Base-by-base conservation (phyloP, 257 asterid species). In the Nicotiana otophora region DNA sequence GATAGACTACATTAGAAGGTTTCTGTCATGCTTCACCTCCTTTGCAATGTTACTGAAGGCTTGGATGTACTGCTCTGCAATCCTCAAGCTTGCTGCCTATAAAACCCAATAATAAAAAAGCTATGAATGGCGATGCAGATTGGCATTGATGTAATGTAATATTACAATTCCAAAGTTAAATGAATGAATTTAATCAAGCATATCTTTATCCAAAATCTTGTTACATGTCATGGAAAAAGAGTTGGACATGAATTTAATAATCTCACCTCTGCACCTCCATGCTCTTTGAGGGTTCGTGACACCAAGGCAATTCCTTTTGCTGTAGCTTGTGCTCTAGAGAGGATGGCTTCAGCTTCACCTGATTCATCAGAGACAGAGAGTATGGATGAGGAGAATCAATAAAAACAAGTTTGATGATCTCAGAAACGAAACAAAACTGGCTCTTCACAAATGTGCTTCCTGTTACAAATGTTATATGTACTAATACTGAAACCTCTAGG, bases 291-390 rank as follows among this genome's bases (percentile, higher is more conserved):
- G 55, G 97, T 34, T 36, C 86, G 83, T 23, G 97, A 90, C 46
- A 94, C 97, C 90, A 91, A 46, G 3, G 83, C 86, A 75, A 95
- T 91, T 84, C 97, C 97, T 88, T 94, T 89, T 16, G 97, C 91
- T n/a, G 96, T 94, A 51, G 99, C 98, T 82, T 91, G 87, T 82
- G 98, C 92, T 84, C 88, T 88, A 67, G 96, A 97, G 85, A 91
- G 90, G 74, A 94, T 94, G 63, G 99, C 98, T 89, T 92, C 92
- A 78, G 99, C 99, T 86, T 95, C 99, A 84, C 97, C 98, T 95
- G 91, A 77, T 85, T 80, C 12, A 39, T 42, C 33, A 7, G 34
- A 70, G 31, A 34, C 26, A 23, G 26, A 23, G 26, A 23, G 33
- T 69, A 39, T 39, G 19, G 19, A 11, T 10, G 77, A 69, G 77